Conservation (phyloP, 768 basidiomycete species). For the Lactifluus volemus region DNA sequence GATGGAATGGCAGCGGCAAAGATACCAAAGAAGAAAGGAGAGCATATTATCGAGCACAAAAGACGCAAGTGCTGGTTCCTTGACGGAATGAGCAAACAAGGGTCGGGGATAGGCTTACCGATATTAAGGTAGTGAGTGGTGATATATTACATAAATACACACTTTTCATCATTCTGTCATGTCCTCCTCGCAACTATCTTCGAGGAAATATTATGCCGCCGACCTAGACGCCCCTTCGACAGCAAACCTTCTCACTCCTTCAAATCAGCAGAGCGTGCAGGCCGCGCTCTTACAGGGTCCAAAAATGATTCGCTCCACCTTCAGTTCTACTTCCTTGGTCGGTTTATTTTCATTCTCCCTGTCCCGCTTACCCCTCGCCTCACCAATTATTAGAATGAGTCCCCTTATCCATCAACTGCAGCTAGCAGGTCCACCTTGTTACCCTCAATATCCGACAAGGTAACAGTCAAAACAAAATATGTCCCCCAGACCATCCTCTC, state of each 20-base stretch:
- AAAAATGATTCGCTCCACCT: constrained; percentile 27
- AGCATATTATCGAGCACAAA: constrained; percentile 36
- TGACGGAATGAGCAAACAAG: constrained; percentile 19
- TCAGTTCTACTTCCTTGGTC: constrained; percentile 38
- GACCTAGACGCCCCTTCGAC: constrained; percentile 42
- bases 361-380: neutral
- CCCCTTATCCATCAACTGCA: constrained; percentile 17
- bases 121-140: too few species aligned
- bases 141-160: too few species aligned
- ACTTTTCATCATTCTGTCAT: constrained; percentile 12
- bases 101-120: too few species aligned
- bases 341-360: constrained; percentile 13
- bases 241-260: constrained; percentile 39
- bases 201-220: constrained; percentile 33
- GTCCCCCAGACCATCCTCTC: neutral
- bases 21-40: constrained; percentile 20
- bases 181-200: constrained; percentile 20
- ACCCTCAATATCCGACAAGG: constrained; percentile 27
- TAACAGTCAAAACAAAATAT: neutral
- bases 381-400: constrained; percentile 17
- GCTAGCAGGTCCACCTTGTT: constrained; percentile 7
- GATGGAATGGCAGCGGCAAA: neutral
- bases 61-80: constrained; percentile 31
- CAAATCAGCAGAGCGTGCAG: constrained; percentile 30
- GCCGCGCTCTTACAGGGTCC: constrained; percentile 37